Evolutionary conservation across 2,329 filamentous ascomycete species (phyloP).

Genomic region (Aspergillus vadensis): DNA sequence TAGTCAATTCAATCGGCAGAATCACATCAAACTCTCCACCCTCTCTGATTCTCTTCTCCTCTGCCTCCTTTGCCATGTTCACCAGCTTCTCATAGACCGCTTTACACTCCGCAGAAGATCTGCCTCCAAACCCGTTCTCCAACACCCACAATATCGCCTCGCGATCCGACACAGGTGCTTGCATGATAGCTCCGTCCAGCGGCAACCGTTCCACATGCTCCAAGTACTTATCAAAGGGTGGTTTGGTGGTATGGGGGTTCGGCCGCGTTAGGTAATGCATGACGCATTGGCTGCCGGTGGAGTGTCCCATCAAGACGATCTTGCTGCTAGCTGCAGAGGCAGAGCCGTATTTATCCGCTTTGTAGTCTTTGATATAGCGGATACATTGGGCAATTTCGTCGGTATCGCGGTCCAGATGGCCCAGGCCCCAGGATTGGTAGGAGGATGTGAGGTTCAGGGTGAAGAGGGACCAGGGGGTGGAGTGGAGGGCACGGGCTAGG

Average conservation of each 20-base stretch:
- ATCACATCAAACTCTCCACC: conserved; percentile 30
- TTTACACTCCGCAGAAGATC: conserved; percentile 25
- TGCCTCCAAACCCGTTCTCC: conserved; percentile 11
- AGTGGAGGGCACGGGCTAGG: conserved; percentile 50
- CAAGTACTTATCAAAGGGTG: conserved; percentile 33
- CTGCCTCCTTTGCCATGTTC: conserved; percentile 32
- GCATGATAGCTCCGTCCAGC: conserved; percentile 75
- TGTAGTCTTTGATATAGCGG: conserved; percentile 48
- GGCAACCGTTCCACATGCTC: conserved; percentile 47
- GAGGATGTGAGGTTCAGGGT: conserved; percentile 54
- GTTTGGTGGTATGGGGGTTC: conserved; percentile 40
- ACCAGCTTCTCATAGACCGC: conserved; percentile 37
- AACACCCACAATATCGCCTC: conserved; percentile 57
- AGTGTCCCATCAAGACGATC: conserved; percentile 67
- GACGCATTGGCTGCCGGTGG: conserved; percentile 67
- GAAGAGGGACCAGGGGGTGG: conserved; percentile 54
- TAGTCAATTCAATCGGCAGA: conserved; percentile 38
- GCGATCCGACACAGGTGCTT: conserved; percentile 77
- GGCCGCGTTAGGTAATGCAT: conserved; percentile 61
- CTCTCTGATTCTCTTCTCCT: conserved; percentile 12
- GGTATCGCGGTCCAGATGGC: conserved; percentile 55
- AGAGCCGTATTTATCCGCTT: conserved; percentile 24
- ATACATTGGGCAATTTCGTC: conserved; percentile 55
- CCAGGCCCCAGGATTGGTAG: conserved; percentile 57
- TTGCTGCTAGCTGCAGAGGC: conserved; percentile 39